Percentiles rank a stretch among this genome's conserved stretches.
phyloP scores from a whole-genome alignment of 2,329 filamentous ascomycete species.

The Fusarium camptoceras region DNA sequence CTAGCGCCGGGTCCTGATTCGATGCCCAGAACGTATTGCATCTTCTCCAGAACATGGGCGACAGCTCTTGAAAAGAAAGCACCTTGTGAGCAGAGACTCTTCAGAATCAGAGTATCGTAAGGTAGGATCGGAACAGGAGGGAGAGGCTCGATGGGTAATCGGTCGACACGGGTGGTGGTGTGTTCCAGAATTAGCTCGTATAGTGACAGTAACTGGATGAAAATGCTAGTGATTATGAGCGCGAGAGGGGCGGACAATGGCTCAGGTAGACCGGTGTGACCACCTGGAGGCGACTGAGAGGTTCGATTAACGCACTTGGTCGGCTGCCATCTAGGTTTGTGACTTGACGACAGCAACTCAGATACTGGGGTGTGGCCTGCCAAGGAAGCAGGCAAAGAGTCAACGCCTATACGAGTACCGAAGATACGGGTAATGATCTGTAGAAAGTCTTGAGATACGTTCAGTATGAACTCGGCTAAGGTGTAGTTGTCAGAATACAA shows the following conservation, averaged over 20 bases:
- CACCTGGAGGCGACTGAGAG: not conserved
- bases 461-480: not conserved
- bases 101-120: fast-evolving
- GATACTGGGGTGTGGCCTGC: too few relatives aligned
- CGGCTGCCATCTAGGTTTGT: not conserved
- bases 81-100: not conserved
- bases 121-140: not conserved
- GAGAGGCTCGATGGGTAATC: not conserved
- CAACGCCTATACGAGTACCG: fast-evolving
- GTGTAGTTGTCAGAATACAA: not conserved
- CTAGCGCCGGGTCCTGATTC: fast-evolving
- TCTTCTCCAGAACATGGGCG: not conserved
- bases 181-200: not conserved
- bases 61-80: not conserved
- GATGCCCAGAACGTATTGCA: not conserved
- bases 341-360: too few relatives aligned
- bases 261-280: too few relatives aligned
- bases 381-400: not conserved
- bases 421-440: not conserved
- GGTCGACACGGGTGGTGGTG: not conserved
- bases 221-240: not conserved
- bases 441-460: not conserved
- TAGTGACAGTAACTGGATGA: not conserved
- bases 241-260: not conserved
- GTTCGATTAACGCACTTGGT: not conserved